These are phyloP conservation scores for Penicillium odoratum DNA, from an alignment of 495 filamentous ascomycete species.

Conservation along the genomic window DNA sequence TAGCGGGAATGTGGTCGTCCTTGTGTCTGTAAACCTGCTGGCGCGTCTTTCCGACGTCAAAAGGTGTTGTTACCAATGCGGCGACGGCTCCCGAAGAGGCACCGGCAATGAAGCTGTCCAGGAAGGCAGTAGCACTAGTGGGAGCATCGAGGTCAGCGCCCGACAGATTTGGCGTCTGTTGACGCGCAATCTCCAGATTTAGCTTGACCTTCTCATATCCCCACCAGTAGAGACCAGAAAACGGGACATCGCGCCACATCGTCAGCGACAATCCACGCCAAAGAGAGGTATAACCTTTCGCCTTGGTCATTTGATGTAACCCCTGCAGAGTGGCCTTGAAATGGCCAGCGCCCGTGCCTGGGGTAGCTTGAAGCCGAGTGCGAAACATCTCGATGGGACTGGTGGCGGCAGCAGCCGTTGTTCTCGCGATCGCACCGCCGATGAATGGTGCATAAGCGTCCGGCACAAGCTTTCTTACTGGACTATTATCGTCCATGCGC, in stretches of 20 bases:
- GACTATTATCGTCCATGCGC: slow-evolving; percentile 66
- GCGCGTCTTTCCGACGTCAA: slow-evolving; percentile 96
- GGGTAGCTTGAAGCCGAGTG: slow-evolving; percentile 82
- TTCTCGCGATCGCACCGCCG: slow-evolving; percentile 75
- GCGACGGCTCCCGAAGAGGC: slow-evolving; percentile 79
- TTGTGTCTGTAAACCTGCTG: slow-evolving; percentile 73
- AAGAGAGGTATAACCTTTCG: slow-evolving; percentile 73
- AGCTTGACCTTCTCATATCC: slow-evolving; percentile 85
- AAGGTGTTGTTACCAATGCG: slow-evolving; percentile 89
- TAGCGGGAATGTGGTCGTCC: slow-evolving; percentile 38
- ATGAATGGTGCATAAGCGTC: slow-evolving; percentile 75
- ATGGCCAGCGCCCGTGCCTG: slow-evolving; percentile 54
- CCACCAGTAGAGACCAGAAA: slow-evolving; percentile 97
- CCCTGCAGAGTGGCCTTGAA: slow-evolving; percentile 75
- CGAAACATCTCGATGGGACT: slow-evolving; percentile 94
- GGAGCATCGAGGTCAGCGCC: slow-evolving; percentile 13
- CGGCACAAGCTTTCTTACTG: slow-evolving; percentile 58
- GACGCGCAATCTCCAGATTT: slow-evolving; percentile 61
- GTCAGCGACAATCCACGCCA: slow-evolving; percentile 94
- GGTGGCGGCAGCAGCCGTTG: slow-evolving; percentile 78
- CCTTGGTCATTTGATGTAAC: slow-evolving; percentile 73
- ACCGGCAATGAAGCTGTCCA: slow-evolving; percentile 86
- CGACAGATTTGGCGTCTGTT: slow-evolving; percentile 32
- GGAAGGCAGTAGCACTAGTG: slow-evolving; percentile 51
- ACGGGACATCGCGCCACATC: slow-evolving; percentile 95